Evolutionary conservation across 2,329 filamentous ascomycete species (phyloP), one percentile per base, ranked within the genome.

Genomic region (Arthroderma sp.): DNA sequence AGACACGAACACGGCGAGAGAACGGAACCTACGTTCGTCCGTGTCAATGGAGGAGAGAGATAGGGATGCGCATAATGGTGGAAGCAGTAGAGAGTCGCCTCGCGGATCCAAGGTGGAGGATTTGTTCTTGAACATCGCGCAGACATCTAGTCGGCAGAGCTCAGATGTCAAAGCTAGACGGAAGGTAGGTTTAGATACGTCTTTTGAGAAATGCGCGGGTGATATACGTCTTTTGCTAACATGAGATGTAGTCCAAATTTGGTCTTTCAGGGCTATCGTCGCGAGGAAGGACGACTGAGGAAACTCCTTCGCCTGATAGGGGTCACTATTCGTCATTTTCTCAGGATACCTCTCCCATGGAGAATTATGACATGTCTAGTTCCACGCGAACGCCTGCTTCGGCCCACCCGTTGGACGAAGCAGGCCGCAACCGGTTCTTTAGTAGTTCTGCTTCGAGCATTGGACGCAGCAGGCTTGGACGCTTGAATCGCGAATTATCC

Each of bases 91-190:
- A 58, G 68, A 63, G 43, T 44, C 41, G 19, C 41, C 41, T 13
- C 41, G 41, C 9, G 66, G 67, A 19, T 65, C 67, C 41, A 66
- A 67, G 51, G 65, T 67, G 39, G 71, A 75, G 55, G 74, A 76
- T 65, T 63, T 76, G 28, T 76, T 76, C 60, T 62, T 76, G 56
- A 76, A 76, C 59, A 76, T 76, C 58, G 74, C 74, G 9, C 70
- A 70, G 61, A 67, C 70, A 4, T 73, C 73, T 55, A 71, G 57
- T 41, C 70, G 69, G 59, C 70, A 70, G 53, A 67, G 70, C 17
- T 49, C 71, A 23, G 65, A 66, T 38, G 70, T 67, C 49, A 68
- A 70, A n/a, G 71, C 73, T 56, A 67, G 71, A 38, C 67, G 56
- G 21, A 61, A 39, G 43, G 59, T 63, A 58, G 55, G 60, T 49